These are phyloP conservation scores for Trichoderma orchidacearum DNA, from an alignment of 495 filamentous ascomycete genomes.

Conservation along the genomic window DNA sequence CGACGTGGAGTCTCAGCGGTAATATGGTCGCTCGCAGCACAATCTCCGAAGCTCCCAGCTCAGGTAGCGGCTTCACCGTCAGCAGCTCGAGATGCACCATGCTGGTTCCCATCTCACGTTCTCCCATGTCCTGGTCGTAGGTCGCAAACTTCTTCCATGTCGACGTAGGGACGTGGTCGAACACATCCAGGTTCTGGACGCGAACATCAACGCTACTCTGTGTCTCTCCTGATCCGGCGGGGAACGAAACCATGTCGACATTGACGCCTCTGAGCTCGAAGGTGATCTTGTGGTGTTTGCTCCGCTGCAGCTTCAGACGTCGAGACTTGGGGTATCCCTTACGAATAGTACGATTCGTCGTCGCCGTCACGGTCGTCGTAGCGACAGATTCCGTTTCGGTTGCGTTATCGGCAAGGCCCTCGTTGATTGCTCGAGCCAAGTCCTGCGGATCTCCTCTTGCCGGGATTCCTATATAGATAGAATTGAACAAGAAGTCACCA, in stretches of 20 bases:
- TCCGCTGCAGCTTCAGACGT: conserved; percentile 63
- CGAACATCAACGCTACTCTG: conserved; percentile 76
- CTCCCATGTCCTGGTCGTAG: conserved; percentile 75
- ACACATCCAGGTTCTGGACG: conserved; percentile 73
- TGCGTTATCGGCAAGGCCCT: conserved; percentile 67
- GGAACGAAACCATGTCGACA: conserved; percentile 73
- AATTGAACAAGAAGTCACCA: conserved; percentile 94
- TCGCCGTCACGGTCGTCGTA: conserved; percentile 35
- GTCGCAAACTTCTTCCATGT: conserved; percentile 98
- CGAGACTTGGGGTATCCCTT: conserved; percentile 39
- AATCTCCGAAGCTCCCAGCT: conserved; percentile 79
- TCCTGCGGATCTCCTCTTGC: conserved; percentile 72
- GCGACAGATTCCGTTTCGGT: conserved; percentile 85
- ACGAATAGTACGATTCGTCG: not conserved
- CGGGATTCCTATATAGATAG: conserved; percentile 91
- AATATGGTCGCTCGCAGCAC: conserved; percentile 75
- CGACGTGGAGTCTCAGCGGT: conserved; percentile 84
- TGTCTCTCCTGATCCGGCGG: conserved; percentile 62
- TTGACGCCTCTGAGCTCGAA: conserved; percentile 85
- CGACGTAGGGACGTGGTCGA: conserved; percentile 87
- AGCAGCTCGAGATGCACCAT: conserved; percentile 85
- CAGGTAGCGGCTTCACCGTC: conserved; percentile 71
- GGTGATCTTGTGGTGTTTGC: conserved; percentile 86
- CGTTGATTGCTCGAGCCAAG: conserved; percentile 70
- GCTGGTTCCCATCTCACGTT: conserved; percentile 67